A percentile compares a stretch with the other conserved stretches of the same genome.
phyloP scores from a whole-genome alignment of 345 rosid genomes.

The Camelina neglecta region DNA sequence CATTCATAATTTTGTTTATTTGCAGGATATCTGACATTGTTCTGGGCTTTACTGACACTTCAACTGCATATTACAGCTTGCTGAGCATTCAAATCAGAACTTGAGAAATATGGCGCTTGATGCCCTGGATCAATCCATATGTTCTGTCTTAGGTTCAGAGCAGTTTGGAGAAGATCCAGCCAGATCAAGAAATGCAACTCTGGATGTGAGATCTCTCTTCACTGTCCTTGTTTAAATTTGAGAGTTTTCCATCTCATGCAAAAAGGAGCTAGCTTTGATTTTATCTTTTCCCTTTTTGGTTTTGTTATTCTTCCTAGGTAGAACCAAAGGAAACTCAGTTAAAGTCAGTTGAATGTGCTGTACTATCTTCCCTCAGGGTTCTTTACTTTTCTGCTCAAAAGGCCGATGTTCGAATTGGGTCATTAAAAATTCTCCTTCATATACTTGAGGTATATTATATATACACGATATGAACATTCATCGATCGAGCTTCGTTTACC shows the following conservation, averaged over 20 bases:
- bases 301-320: slow-evolving; percentile 52
- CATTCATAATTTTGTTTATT: slow-evolving; percentile 33
- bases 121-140: slow-evolving; percentile 94
- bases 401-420: slow-evolving; percentile 79
- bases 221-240: slow-evolving; percentile 26
- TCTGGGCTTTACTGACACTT: slow-evolving; percentile 46
- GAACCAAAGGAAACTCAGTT: slow-evolving; percentile 53
- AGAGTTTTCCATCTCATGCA: slow-evolving; percentile 24
- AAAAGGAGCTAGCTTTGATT: slow-evolving; percentile 30
- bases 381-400: slow-evolving; percentile 83
- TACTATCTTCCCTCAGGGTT: slow-evolving; percentile 79
- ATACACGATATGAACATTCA: slow-evolving; percentile 25
- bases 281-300: slow-evolving; percentile 24
- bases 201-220: slow-evolving; percentile 62
- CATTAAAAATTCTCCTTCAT: slow-evolving; percentile 96
- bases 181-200: slow-evolving; percentile 47
- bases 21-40: slow-evolving; percentile 33
- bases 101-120: slow-evolving; percentile 86
- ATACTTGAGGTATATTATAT: slow-evolving; percentile 75
- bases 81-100: slow-evolving; percentile 78
- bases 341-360: slow-evolving; percentile 80
- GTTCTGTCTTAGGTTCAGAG: slow-evolving; percentile 90
- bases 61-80: slow-evolving; percentile 71
- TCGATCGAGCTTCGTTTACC: slow-evolving; percentile 16
- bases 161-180: slow-evolving; percentile 65